These are phyloP conservation scores for Aulographum hederae DNA, from an alignment of 2,329 filamentous ascomycete genomes.

Conservation along the genomic window DNA sequence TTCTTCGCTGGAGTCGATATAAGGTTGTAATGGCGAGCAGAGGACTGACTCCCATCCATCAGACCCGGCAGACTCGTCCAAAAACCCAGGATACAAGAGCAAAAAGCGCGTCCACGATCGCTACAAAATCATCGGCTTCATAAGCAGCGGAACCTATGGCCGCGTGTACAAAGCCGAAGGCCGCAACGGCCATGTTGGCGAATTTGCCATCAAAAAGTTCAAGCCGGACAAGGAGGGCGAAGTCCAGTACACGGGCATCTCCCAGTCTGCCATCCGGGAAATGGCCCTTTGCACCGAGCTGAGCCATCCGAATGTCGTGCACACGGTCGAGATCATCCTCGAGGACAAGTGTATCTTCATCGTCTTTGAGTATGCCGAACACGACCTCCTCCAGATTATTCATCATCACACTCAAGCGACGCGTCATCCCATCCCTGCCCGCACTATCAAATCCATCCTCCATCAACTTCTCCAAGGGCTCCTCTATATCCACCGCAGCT, in stretches of 20 bases:
- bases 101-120: slow-evolving; percentile 83
- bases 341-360: slow-evolving; percentile 99
- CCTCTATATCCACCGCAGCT: slow-evolving; percentile 87
- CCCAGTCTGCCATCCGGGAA: slow-evolving; percentile 89
- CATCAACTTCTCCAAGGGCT: slow-evolving; percentile 91
- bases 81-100: slow-evolving; percentile 32
- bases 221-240: slow-evolving; percentile 98
- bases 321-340: slow-evolving; percentile 83
- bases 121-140: slow-evolving; percentile 95
- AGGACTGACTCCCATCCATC: no score
- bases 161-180: slow-evolving; percentile 90
- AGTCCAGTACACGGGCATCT: slow-evolving; percentile 91
- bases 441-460: slow-evolving; percentile 83
- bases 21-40: no score
- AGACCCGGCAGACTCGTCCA: background rate
- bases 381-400: slow-evolving; percentile 93
- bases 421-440: slow-evolving; percentile 70
- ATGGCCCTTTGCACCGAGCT: slow-evolving; percentile 95
- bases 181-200: slow-evolving; percentile 52
- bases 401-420: slow-evolving; percentile 89
- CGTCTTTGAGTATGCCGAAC: slow-evolving; percentile 97
- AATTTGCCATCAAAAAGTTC: slow-evolving; percentile 98
- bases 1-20: no score
- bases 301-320: slow-evolving; percentile 73
- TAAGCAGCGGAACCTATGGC: slow-evolving; percentile 94